Percentiles rank a stretch among this genome's conserved stretches.
Evolutionary conservation across 2,329 filamentous ascomycete genomes (phyloP).

Genomic region (Stachybotrys elegans): DNA sequence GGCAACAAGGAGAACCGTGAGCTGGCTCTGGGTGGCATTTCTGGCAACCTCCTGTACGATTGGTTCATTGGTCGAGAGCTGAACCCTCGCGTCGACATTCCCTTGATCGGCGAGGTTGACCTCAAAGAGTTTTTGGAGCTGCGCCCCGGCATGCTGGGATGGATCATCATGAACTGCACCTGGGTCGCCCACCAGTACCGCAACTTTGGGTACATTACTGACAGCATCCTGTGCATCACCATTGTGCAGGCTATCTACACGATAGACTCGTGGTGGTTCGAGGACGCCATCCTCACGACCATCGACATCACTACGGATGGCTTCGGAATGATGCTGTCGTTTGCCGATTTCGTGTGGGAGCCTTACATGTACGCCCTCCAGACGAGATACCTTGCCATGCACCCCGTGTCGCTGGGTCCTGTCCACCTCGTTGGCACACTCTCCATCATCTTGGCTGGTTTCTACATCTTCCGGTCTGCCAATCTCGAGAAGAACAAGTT

Average conservation of each 20-base stretch:
- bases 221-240: slow-evolving; percentile 78
- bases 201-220: slow-evolving; percentile 75
- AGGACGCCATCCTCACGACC: slow-evolving; percentile 82
- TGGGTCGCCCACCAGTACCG: slow-evolving; percentile 87
- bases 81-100: slow-evolving; percentile 78
- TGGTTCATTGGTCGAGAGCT: slow-evolving; percentile 96
- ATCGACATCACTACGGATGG: slow-evolving; percentile 93
- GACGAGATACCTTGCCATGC: slow-evolving; percentile 75
- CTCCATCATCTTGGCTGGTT: slow-evolving; percentile 66
- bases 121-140: slow-evolving; percentile 89
- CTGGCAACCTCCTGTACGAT: slow-evolving; percentile 85
- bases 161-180: slow-evolving; percentile 78
- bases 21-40: slow-evolving; percentile 75
- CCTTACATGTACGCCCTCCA: slow-evolving; percentile 86
- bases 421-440: slow-evolving; percentile 60
- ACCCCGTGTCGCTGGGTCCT: slow-evolving; percentile 74
- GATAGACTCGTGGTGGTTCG: slow-evolving; percentile 80
- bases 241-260: slow-evolving; percentile 77
- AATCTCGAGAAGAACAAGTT: slow-evolving; percentile 96
- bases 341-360: slow-evolving; percentile 89
- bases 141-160: slow-evolving; percentile 85
- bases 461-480: slow-evolving; percentile 86
- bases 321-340: slow-evolving; percentile 91
- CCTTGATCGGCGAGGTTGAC: slow-evolving; percentile 78
- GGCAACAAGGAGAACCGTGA: slow-evolving; percentile 68